Base-by-base conservation (phyloP, 371 early-diverging fungal genomes). In the Mortierella sp. region DNA sequence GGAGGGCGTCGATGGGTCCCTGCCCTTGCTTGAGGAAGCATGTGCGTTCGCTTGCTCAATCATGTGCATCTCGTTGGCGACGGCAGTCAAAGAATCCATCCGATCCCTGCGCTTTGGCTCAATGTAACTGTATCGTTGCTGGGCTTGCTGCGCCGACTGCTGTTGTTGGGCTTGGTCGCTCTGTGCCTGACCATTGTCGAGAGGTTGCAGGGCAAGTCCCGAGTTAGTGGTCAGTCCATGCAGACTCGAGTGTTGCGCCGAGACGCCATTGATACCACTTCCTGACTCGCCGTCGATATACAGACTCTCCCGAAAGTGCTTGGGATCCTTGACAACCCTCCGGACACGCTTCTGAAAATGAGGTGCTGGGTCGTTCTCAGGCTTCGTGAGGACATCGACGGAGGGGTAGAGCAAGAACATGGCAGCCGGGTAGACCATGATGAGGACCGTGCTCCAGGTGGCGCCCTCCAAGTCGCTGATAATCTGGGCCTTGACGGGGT, bases 401-500 rank as follows among this genome's bases (percentile, higher is more conserved):
- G 81, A 79, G 0, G 86, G 86, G 59, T 85, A 85, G 50, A 85
- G 81, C 44, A 85, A 26, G 64, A 85, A 85, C 81, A 81, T 81
- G 69, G 79, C 86, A 0, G 86, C 86, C 6, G 86, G 86, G 61
- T 85, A 85, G 40, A 74, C 71, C 71, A 85, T 67, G 59, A 81
- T 67, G 13, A 79, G 10, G 14, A 85, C 55, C 1, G 82, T 81
- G 69, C 72, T 80, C 81, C 79, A 85, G 57, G 81, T 76, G 1
- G 86, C 70, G 3, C 77, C 76, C 16, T 78, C 76, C 0, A 81
- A 40, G 69, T 85, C 86, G 37, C 74, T 85, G 51, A 85, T 53
- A 26, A 76, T 70, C 44, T 79, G 81, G 0, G 86, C 86, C 11
- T 78, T 46, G 34, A 81, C 77, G 9, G 79, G 79, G 16, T 79